These are phyloP conservation scores for Cylindrotheca fusiformis DNA, from an alignment of 108 stramenopile species.

Conservation along the genomic window DNA sequence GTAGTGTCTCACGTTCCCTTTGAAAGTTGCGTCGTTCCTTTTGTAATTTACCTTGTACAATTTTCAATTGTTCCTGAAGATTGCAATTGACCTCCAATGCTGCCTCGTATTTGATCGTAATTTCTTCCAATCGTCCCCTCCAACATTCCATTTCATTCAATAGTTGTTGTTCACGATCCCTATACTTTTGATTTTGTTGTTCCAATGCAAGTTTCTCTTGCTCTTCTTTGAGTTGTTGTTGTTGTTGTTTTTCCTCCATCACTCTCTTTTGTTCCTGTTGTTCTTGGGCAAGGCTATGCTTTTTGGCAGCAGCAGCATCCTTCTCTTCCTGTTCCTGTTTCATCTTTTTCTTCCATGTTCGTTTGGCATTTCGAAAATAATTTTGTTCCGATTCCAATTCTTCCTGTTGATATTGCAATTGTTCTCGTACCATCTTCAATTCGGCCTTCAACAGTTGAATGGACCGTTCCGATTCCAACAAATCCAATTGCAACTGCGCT, in stretches of 20 bases:
- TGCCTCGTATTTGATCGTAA: no score
- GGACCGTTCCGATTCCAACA: constrained; percentile 18
- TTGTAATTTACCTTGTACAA: no score
- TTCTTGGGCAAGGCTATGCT: background rate
- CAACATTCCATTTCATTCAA: no score
- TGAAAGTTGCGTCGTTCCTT: no score
- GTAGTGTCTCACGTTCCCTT: no score
- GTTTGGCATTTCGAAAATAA: constrained; percentile 21
- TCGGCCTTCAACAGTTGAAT: constrained; percentile 13
- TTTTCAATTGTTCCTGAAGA: no score
- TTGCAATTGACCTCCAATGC: no score
- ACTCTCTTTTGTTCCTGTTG: constrained; percentile 1
- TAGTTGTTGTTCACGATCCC: background rate
- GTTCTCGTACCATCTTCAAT: constrained; percentile 21
- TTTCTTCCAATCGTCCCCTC: no score
- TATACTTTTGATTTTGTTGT: background rate
- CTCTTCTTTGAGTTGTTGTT: background rate
- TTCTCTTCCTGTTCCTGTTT: background rate
- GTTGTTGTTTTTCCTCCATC: background rate
- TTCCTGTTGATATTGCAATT: constrained; percentile 19
- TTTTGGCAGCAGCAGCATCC: no score
- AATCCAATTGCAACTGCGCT: constrained; percentile 15
- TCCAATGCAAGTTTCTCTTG: background rate
- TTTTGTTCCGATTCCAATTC: constrained; percentile 17
- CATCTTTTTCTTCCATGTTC: constrained; percentile 12